Evolutionary conservation across 768 basidiomycete genomes (phyloP).

Genomic region (Agrocybe praecox): DNA sequence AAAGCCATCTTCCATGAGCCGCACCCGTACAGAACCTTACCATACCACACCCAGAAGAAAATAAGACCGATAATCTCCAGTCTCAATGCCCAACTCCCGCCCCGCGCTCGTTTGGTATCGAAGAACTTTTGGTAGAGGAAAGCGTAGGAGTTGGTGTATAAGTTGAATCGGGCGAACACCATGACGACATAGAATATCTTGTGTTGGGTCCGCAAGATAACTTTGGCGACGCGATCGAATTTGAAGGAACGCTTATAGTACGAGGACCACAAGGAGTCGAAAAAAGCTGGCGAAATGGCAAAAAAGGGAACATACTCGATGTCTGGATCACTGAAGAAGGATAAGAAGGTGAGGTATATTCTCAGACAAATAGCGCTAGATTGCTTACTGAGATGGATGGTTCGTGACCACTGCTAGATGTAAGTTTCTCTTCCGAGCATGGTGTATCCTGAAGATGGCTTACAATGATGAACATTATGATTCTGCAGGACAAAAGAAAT

Average conservation of each 20-base stretch:
- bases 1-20: constrained; percentile 72
- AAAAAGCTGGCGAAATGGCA: constrained; percentile 87
- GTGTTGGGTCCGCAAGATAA: constrained; percentile 81
- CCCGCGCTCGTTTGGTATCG: constrained; percentile 62
- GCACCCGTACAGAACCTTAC: constrained; percentile 65
- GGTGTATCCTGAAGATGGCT: no score
- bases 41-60: constrained; percentile 93
- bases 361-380: not conserved
- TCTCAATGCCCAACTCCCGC: constrained; percentile 78
- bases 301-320: constrained; percentile 93
- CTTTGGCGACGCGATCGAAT: constrained; percentile 69
- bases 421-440: constrained; percentile 6
- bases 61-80: constrained; percentile 73
- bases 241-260: constrained; percentile 90
- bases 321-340: constrained; percentile 68
- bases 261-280: constrained; percentile 86
- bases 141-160: constrained; percentile 84
- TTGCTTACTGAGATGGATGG: constrained; percentile 86
- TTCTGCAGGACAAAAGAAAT: constrained; percentile 46
- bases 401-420: constrained; percentile 92
- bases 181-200: constrained; percentile 92
- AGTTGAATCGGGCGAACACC: constrained; percentile 91
- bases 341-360: constrained; percentile 11
- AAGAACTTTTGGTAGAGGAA: constrained; percentile 71
- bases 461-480: constrained; percentile 95